Evolutionary conservation across 352 stramenopile species (phyloP).

Genomic region (Phytophthora meadii): DNA sequence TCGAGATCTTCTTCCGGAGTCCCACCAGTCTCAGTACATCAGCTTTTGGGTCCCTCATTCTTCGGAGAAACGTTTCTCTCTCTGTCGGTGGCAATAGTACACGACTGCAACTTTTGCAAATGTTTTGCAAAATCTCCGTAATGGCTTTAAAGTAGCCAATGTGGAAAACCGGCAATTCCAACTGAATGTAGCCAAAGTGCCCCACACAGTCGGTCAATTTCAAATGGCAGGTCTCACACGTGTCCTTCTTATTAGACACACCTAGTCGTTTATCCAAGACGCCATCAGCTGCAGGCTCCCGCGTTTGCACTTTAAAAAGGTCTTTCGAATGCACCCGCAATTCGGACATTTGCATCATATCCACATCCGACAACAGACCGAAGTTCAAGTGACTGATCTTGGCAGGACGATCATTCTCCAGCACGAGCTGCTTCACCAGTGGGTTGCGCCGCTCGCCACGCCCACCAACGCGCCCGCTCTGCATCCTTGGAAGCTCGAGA

Average conservation of each 20-base stretch:
- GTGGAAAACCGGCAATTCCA: slow-evolving; percentile 99
- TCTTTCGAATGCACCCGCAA: slow-evolving; percentile 95
- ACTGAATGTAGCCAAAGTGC: slow-evolving; percentile 99
- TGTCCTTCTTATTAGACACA: slow-evolving; percentile 97
- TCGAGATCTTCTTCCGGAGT: slow-evolving; percentile 95
- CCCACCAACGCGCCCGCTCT: slow-evolving; percentile 34
- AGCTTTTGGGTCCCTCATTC: slow-evolving; percentile 88
- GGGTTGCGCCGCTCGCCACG: slow-evolving; percentile 79
- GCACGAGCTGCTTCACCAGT: slow-evolving; percentile 90
- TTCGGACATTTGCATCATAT: slow-evolving; percentile 97
- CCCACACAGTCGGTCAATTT: slow-evolving; percentile 98
- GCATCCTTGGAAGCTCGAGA: slow-evolving; percentile 27
- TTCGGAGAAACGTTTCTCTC: slow-evolving; percentile 82
- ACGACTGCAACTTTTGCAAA: slow-evolving; percentile 96
- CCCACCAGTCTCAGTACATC: slow-evolving; percentile 82
- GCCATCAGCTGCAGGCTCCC: slow-evolving; percentile 92
- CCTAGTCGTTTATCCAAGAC: slow-evolving; percentile 98
- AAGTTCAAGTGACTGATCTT: slow-evolving; percentile 99
- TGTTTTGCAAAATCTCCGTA: slow-evolving; percentile 97
- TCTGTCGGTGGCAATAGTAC: slow-evolving; percentile 95
- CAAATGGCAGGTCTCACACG: slow-evolving; percentile 92
- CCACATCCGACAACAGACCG: slow-evolving; percentile 94
- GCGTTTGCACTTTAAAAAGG: slow-evolving; percentile 96
- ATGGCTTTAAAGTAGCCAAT: slow-evolving; percentile 99
- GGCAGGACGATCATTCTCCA: slow-evolving; percentile 88